Base-by-base conservation (phyloP, 2,329 filamentous ascomycete genomes). In the Colletotrichum magnum region DNA sequence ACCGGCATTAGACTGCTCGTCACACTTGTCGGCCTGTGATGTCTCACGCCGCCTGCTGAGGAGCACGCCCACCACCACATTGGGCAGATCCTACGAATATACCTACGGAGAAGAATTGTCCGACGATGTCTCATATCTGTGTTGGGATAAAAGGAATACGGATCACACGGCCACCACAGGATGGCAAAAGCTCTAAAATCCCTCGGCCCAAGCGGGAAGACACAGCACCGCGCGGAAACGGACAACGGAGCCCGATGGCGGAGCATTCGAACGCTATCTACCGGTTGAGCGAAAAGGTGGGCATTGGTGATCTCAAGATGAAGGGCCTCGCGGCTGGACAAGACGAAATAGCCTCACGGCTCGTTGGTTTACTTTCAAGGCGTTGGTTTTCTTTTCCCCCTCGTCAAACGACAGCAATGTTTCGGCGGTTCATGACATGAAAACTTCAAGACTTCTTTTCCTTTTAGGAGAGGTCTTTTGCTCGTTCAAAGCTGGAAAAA, bases 341-440 rank as follows among this genome's bases (percentile, higher is more conserved):
- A 79, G 78, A 79, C 72, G 75, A 76, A 75, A 73, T 74, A 73
- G 76, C 77, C 78, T 80, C 78, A 74, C 78, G 78, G 78, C 78
- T 79, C 75, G 76, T 73, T 74, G 69, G 71, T 75, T 72, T 73
- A 43, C 41, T 65, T 59, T 66, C 52, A 47, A 50, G 68, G 70
- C 69, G 60, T 73, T 69, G 50, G 28, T 43, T 48, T 32, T 32
- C 28, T 41, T 51, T 58, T 64, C 28, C 10, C 47, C 18, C 32
- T 43, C 28, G 21, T 57, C 28, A 28, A 47, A 36, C 57, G 41
- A 24, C 15, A 36, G 28, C 41, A 24, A 43, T 53, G 52, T 24
- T 15, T 52, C 10, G 24, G 52, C 36, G 59, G n/a, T 64, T 58
- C n/a, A 57, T 58, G 53, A 52, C 26, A 43, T 43, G 7, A 36